Evolutionary conservation across 148 eudicot species (phyloP).

Genomic region (Fagopyrum esculentum): DNA sequence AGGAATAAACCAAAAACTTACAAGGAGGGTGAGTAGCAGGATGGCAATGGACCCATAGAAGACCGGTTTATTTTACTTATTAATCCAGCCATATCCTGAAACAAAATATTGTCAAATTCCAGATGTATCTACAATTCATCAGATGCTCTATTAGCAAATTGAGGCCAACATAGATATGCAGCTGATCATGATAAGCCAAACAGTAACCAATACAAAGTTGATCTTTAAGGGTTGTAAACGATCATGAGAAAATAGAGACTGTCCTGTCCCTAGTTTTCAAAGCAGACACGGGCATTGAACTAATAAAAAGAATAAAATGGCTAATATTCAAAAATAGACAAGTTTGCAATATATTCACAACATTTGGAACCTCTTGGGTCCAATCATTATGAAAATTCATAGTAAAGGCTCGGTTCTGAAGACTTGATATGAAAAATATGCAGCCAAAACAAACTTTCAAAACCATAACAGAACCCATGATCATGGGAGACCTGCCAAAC

Average conservation of each 20-base stretch:
- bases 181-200: background rate
- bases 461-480: background rate
- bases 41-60: conserved; percentile 92
- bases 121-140: background rate
- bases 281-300: background rate
- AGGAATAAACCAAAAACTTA: conserved; percentile 32
- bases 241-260: background rate
- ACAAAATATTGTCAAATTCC: conserved; percentile 16
- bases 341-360: background rate
- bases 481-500: background rate
- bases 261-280: background rate
- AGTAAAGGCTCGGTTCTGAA: background rate
- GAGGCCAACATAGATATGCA: background rate
- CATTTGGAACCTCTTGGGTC: background rate
- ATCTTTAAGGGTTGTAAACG: background rate
- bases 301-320: background rate
- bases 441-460: background rate
- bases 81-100: conserved; percentile 98
- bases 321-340: background rate
- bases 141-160: background rate
- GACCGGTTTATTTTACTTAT: conserved; percentile 96
- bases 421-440: background rate
- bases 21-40: conserved; percentile 94
- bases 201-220: background rate
- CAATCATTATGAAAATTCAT: background rate